Conservation (phyloP, 352 stramenopile species). For the Pythium scleroteichum region DNA sequence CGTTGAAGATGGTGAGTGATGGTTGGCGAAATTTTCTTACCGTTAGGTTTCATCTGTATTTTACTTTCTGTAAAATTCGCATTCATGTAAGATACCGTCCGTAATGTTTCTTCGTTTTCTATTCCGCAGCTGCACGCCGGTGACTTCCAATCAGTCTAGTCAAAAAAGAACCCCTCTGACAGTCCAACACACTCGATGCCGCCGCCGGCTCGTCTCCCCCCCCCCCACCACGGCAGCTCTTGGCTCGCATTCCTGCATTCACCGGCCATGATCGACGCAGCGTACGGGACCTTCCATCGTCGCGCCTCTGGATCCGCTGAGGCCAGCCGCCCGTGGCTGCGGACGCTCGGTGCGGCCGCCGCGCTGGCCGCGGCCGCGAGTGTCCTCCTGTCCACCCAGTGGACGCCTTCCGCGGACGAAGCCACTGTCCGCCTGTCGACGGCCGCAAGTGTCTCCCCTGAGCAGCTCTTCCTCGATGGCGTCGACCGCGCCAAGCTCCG, state of each 20-base stretch:
- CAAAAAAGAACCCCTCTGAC: background rate
- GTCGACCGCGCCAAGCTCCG: constrained; percentile 34
- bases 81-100: no score
- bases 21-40: no score
- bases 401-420: background rate
- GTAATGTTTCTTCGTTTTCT: no score
- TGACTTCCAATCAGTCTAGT: background rate
- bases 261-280: background rate
- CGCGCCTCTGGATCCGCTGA: background rate
- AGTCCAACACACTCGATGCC: no score
- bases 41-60: no score
- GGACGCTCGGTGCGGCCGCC: constrained; percentile 28
- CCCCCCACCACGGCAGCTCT: no score
- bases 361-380: constrained; percentile 32
- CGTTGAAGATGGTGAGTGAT: no score
- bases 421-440: background rate
- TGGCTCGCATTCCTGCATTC: background rate
- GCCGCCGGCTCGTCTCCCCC: no score
- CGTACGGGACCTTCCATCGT: constrained; percentile 51
- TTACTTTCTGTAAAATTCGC: no score
- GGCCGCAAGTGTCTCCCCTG: constrained; percentile 12
- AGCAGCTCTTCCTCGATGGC: constrained; percentile 35
- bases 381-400: constrained; percentile 24
- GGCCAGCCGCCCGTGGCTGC: constrained; percentile 24
- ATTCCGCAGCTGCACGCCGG: background rate